A percentile compares a stretch with the other conserved stretches of the same genome.
Evolutionary conservation across 2,329 filamentous ascomycete species (phyloP).

Genomic region (Hortaea sp.): DNA sequence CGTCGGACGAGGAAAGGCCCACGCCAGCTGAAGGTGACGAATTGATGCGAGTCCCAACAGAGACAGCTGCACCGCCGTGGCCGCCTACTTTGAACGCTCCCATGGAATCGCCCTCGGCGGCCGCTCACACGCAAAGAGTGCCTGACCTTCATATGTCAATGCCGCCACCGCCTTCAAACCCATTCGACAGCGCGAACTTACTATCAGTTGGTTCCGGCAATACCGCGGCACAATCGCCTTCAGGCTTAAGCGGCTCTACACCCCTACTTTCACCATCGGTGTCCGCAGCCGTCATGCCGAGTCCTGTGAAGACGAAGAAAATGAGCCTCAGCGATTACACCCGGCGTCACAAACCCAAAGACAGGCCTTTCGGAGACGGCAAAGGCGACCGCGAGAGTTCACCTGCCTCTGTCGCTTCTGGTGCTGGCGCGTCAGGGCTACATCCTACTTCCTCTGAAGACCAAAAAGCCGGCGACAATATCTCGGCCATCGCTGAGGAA

Average conservation of each 20-base stretch:
- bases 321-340: constrained; percentile 43
- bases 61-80: background rate
- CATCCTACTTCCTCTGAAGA: constrained; percentile 13
- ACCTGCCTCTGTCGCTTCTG: constrained; percentile 18
- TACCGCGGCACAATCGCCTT: constrained; percentile 15
- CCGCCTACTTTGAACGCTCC: background rate
- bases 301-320: constrained; percentile 35
- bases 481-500: background rate
- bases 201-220: constrained; percentile 7
- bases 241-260: constrained; percentile 10
- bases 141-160: constrained; percentile 22
- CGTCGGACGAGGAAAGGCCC: background rate
- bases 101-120: background rate
- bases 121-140: constrained; percentile 6
- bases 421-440: constrained; percentile 14
- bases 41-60: background rate
- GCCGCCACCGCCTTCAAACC: constrained; percentile 21
- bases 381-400: constrained; percentile 21
- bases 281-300: constrained; percentile 31
- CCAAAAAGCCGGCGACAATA: background rate
- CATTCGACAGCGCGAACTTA: constrained; percentile 15
- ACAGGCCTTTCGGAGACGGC: constrained; percentile 5
- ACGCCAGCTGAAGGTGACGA: no score
- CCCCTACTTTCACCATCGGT: constrained; percentile 28
- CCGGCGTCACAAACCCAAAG: constrained; percentile 30